A percentile compares a stretch with the other conserved stretches of the same genome.
These are phyloP conservation scores for Colletotrichum coccodes DNA, from an alignment of 2,329 filamentous ascomycete genomes.

Conservation along the genomic window DNA sequence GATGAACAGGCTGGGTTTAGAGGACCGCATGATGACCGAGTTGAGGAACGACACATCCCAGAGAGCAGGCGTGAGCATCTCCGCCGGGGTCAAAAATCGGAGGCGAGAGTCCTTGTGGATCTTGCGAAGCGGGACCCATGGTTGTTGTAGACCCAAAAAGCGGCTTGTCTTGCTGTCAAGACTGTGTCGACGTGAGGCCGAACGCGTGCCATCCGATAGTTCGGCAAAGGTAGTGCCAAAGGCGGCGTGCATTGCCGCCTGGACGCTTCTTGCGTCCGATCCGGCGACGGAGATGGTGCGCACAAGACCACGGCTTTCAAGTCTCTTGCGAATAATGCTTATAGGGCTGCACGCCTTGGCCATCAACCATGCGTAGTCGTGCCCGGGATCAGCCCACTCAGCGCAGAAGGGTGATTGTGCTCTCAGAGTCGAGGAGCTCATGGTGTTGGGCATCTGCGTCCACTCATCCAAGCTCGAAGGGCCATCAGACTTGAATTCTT, in stretches of 20 bases:
- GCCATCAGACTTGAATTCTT: constrained; percentile 56
- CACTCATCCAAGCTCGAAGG: constrained; percentile 56
- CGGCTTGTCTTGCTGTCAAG: constrained; percentile 49
- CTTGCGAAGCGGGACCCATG: constrained; percentile 82
- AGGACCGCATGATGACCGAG: constrained; percentile 78
- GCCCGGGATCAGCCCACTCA: constrained; percentile 58
- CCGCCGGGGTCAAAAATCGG: constrained; percentile 74
- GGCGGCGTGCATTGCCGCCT: constrained; percentile 68
- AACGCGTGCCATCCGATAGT: constrained; percentile 39
- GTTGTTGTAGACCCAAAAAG: constrained; percentile 71
- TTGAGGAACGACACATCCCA: constrained; percentile 79
- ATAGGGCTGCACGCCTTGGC: constrained; percentile 74
- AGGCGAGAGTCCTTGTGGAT: constrained; percentile 78
- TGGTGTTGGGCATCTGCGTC: constrained; percentile 63
- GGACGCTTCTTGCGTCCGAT: constrained; percentile 74
- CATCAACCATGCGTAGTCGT: constrained; percentile 69
- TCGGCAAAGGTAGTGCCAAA: constrained; percentile 68
- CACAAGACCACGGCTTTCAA: constrained; percentile 79
- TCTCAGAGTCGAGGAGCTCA: constrained; percentile 54
- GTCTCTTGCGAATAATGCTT: constrained; percentile 73
- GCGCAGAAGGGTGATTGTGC: constrained; percentile 58
- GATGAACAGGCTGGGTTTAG: constrained; percentile 76
- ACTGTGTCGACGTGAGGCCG: constrained; percentile 26
- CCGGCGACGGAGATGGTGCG: constrained; percentile 70
- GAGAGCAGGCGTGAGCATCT: constrained; percentile 77